Base-by-base conservation (phyloP, 2,329 filamentous ascomycete genomes). In the Fusarium armeniacum region DNA sequence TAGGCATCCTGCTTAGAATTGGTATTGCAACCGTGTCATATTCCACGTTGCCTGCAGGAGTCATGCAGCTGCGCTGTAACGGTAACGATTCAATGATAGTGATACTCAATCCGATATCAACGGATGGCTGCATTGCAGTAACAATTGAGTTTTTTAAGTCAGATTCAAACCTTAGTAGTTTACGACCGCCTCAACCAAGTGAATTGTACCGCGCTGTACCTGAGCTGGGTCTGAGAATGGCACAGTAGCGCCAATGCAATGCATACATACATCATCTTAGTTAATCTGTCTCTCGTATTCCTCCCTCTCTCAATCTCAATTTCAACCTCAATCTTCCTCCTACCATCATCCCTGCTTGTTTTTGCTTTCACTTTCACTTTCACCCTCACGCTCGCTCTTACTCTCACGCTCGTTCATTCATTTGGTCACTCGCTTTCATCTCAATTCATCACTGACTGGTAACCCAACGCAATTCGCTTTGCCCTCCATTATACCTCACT, bases 261-360 rank as follows among this genome's bases (percentile, higher is more conserved):
- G 16, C 28, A 18, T 44, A 16, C 63, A 53, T 43, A n/a, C 63
- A 53, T 61, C 28, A 26, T 49, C 49, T 47, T 33, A 53, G 58
- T 56, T 56, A 56, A 57, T 63, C 43, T 43, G 55, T 35, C 24
- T 47, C 49, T 69, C 63, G 45, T 54, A 63, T 68, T 68, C 45
- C 52, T 52, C 43, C 28, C 50, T 26, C 38, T 45, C 43, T 38
- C 41, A 57, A 24, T 55, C 47, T 52, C 30, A 50, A 49, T 35
- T 35, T 47, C 24, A 46, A 46, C 32, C 32, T 53, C 58, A 57
- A 32, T 52, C 49, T 50, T 55, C 24, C 41, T 57, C 52, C 51
- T 47, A 33, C 59, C 63, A 60, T 43, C 54, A 65, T 60, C 63
- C 63, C 59, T 66, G 63, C 49, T 47, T 63, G 52, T 30, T 47